phyloP scores from a whole-genome alignment of 2,329 filamentous ascomycete species.

The Aureobasidium sp. region DNA sequence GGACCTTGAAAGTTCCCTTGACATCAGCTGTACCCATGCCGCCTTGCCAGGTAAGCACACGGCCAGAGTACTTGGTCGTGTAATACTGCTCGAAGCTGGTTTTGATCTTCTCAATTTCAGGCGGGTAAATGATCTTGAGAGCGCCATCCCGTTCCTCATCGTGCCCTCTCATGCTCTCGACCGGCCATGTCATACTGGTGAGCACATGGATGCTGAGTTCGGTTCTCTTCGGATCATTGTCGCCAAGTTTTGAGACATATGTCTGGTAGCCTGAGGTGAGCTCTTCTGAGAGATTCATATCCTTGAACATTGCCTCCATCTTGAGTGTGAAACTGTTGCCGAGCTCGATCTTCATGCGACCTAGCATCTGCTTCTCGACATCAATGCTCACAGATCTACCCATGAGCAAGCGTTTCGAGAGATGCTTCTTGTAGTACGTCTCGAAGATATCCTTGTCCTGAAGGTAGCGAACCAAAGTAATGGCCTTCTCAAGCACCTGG shows the following conservation, averaged over 20 bases:
- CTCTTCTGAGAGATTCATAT: conserved; percentile 82
- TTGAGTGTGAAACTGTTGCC: conserved; percentile 90
- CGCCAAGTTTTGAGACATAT: conserved; percentile 55
- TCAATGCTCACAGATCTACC: conserved; percentile 86
- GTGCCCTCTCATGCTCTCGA: conserved; percentile 67
- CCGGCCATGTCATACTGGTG: conserved; percentile 91
- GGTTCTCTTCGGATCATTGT: conserved; percentile 54
- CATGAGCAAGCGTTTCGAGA: conserved; percentile 79
- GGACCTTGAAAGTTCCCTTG: conserved; percentile 65
- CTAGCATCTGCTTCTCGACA: conserved; percentile 91
- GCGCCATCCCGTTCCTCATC: conserved; percentile 41
- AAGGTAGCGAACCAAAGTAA: conserved; percentile 78
- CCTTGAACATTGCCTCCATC: conserved; percentile 96
- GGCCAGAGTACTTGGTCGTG: conserved; percentile 74
- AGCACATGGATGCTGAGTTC: conserved; percentile 81
- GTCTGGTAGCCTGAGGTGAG: conserved; percentile 69
- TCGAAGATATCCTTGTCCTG: conserved; percentile 93
- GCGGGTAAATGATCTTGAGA: conserved; percentile 63
- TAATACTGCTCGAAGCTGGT: conserved; percentile 87
- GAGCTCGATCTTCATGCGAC: conserved; percentile 92
- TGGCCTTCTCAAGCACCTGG: conserved; percentile 76
- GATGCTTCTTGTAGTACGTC: conserved; percentile 95
- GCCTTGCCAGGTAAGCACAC: conserved; percentile 76
- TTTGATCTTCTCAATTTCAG: conserved; percentile 66
- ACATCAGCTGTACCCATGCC: conserved; percentile 80